Evolutionary conservation across 2,329 filamentous ascomycete genomes (phyloP).

Genomic region (Colletotrichum sp.): DNA sequence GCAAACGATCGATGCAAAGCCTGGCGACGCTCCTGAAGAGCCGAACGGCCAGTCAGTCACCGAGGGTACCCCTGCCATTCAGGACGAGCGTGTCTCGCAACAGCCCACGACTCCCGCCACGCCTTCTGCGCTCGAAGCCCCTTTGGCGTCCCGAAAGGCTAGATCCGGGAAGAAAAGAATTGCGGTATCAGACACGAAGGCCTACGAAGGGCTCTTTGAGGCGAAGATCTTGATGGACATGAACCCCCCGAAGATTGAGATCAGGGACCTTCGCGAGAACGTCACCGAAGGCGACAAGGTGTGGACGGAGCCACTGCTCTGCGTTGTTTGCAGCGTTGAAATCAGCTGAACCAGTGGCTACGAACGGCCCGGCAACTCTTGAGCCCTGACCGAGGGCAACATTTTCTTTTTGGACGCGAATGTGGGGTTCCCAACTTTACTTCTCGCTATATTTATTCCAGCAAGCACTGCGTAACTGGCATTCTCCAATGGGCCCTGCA

Average conservation of each 20-base stretch:
- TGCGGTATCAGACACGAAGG: slow-evolving; percentile 43
- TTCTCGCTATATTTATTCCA: slow-evolving; percentile 17
- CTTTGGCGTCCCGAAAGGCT: slow-evolving; percentile 25
- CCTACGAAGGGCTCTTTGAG: slow-evolving; percentile 58
- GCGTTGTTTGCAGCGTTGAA: slow-evolving; percentile 53
- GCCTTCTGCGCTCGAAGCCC: not conserved
- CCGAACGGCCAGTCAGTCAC: slow-evolving; percentile 40
- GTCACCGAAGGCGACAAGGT: slow-evolving; percentile 54
- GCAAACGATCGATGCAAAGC: slow-evolving; percentile 59
- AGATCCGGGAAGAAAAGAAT: slow-evolving; percentile 33
- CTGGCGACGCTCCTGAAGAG: slow-evolving; percentile 46
- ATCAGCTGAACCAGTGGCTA: slow-evolving; percentile 43
- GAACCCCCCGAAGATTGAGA: slow-evolving; percentile 54
- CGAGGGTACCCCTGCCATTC: slow-evolving; percentile 20
- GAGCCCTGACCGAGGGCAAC: not conserved
- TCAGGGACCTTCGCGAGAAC: slow-evolving; percentile 54
- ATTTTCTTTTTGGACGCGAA: not conserved
- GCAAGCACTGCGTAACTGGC: not conserved
- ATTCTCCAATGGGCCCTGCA: not conserved
- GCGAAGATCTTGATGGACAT: slow-evolving; percentile 51
- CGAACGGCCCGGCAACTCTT: not conserved
- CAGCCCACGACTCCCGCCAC: slow-evolving; percentile 25
- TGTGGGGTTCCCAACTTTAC: slow-evolving; percentile 1
- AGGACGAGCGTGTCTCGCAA: slow-evolving; percentile 24
- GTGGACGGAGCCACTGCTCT: slow-evolving; percentile 58